These are phyloP conservation scores for Diddensiella santjacobensis DNA, from an alignment of 805 yeast genomes.

Conservation along the genomic window DNA sequence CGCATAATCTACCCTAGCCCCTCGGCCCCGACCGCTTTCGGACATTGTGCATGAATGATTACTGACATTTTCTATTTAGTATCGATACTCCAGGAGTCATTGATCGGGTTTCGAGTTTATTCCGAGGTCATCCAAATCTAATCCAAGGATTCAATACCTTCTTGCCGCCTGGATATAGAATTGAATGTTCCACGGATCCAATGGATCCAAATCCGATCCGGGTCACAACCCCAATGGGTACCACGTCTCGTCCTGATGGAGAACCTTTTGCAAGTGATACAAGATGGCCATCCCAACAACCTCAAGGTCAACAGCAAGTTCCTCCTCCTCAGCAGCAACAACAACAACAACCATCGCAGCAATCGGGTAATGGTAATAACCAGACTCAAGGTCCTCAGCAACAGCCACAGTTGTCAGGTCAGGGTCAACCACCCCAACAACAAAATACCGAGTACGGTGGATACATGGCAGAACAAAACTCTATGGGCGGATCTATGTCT, in stretches of 20 bases:
- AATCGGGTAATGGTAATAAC: not conserved
- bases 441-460: conserved; percentile 18
- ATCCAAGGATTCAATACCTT: conserved; percentile 98
- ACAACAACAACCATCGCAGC: conserved; percentile 3
- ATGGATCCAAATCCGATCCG: conserved; percentile 87
- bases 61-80: conserved; percentile 14
- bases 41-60: conserved; percentile 1
- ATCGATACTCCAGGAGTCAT: conserved; percentile 99
- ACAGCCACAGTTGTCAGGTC: conserved; percentile 29
- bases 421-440: conserved; percentile 28
- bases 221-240: conserved; percentile 94
- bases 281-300: conserved; percentile 13
- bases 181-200: conserved; percentile 87
- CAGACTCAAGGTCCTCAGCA: conserved; percentile 10
- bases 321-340: conserved; percentile 4
- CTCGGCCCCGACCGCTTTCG: no score
- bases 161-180: conserved; percentile 91
- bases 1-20: not conserved
- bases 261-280: conserved; percentile 27
- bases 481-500: conserved; percentile 28
- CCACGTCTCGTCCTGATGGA: conserved; percentile 60
- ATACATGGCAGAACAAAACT: conserved; percentile 6
- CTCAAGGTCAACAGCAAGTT: conserved; percentile 1
- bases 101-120: conserved; percentile 85
- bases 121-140: conserved; percentile 85